Conservation (phyloP, 371 early-diverging fungal species). For the Polyrhizophydium stewartii region DNA sequence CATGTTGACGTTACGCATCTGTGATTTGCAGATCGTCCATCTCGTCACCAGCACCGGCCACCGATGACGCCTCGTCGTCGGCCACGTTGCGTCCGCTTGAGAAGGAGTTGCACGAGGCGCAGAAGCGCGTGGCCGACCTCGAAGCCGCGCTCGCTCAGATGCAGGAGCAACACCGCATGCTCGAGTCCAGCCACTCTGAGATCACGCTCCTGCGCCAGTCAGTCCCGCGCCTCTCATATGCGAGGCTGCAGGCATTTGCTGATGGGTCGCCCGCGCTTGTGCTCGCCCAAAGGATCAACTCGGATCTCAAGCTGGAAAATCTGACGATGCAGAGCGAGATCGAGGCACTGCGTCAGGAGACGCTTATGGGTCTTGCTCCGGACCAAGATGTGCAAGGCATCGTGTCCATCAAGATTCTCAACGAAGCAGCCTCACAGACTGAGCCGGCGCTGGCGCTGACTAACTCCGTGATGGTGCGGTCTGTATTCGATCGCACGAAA, state of each 20-base stretch:
- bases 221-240: not conserved
- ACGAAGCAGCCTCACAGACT: conserved; percentile 4
- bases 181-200: not conserved
- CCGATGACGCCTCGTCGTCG: not conserved
- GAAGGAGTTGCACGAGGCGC: conserved; percentile 10
- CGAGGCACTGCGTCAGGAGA: not conserved
- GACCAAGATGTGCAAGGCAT: not conserved
- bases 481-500: too few species aligned
- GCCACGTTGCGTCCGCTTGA: not conserved
- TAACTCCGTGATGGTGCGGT: too few species aligned
- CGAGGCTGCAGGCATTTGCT: too few species aligned
- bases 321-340: conserved; percentile 1
- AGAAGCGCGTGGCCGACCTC: not conserved
- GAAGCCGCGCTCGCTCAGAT: conserved; percentile 2
- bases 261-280: too few species aligned
- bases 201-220: not conserved
- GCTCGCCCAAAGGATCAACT: conserved; percentile 13
- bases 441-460: too few species aligned
- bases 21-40: too few species aligned
- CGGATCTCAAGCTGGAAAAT: conserved; percentile 12
- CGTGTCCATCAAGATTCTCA: conserved; percentile 10
- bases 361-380: not conserved
- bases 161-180: not conserved
- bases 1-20: too few species aligned
- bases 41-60: too few species aligned